Evolutionary conservation across 306 rosid species (phyloP).

Genomic region (Vigna trinervia): DNA sequence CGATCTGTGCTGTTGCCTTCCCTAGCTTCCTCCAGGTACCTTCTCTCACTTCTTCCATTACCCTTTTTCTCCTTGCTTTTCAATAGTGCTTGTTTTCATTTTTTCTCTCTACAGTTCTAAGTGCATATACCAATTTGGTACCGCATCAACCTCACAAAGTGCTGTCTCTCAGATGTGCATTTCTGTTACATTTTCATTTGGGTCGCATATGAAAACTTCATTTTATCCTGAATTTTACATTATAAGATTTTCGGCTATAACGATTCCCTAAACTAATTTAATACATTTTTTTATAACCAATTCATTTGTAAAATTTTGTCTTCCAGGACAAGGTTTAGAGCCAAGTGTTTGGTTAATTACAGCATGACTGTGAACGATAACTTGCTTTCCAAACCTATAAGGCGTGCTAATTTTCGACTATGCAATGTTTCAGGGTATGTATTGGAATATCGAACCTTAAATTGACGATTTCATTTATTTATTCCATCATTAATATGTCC

Average conservation of each 20-base stretch:
- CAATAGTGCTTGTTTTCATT: too few species aligned
- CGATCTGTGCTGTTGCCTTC: conserved; percentile 9
- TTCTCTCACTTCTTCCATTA: not conserved
- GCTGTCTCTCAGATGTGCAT: not conserved
- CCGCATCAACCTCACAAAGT: not conserved
- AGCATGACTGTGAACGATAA: conserved; percentile 52
- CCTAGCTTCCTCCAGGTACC: not conserved
- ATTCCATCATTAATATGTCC: not conserved
- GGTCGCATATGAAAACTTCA: not conserved
- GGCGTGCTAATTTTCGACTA: conserved; percentile 67
- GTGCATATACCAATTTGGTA: too few species aligned
- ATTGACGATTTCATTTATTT: not conserved
- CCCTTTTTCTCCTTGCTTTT: not conserved
- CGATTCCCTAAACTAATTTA: not conserved
- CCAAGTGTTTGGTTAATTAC: conserved; percentile 41
- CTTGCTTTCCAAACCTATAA: conserved; percentile 48
- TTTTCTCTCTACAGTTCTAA: too few species aligned
- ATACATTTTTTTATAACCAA: not conserved
- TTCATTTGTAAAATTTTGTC: not conserved
- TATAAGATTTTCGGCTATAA: not conserved
- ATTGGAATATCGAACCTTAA: not conserved
- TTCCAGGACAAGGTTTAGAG: conserved; percentile 48
- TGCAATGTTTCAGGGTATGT: conserved; percentile 79
- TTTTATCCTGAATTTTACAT: not conserved
- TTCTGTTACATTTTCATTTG: conserved; percentile 20